Evolutionary conservation across 1,139 yeast genomes (phyloP), one percentile per base, ranked within the genome.

Genomic region (Pneumocystis oryctolagi): DNA sequence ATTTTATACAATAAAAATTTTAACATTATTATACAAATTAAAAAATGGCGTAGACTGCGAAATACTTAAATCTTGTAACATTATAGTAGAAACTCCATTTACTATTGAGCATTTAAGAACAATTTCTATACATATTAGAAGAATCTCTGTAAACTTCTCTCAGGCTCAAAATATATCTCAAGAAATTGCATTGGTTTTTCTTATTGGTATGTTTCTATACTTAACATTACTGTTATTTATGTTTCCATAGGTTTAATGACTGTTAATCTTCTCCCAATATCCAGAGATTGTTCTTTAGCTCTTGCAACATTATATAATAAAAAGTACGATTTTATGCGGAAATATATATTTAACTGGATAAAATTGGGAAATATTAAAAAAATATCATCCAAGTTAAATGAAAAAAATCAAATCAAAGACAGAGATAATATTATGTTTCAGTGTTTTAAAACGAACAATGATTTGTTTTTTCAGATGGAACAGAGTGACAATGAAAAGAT

Each of bases 31-130:
- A 18, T 62, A 31, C 18, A 42, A 55, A 12, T 18, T 31, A 8
- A 31, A 6, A 20, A 25, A 37, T 5, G 59, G 32, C 16, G 14
- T 59, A 18, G 67, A 66, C n/a, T 72, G 73, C 2, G 64, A 65
- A 60, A 64, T 72, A 62, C 66, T 71, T 64, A 74, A 69, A 61
- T 82, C 76, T 71, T 84, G 79, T 70, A 77, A 73, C 66, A 77
- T 73, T 2, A 81, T 89, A 63, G 96, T 88, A 70, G 83, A 85
- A 66, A 80, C 85, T 12, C 95, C 96, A 0, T 76, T 86, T 61
- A 80, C 81, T 18, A 73, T 89, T 28, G 76, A 80, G n/a, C 83
- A 84, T 63, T 85, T 87, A 1, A 82, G 97, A 74, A 95, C 87
- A 69, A 77, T 90, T 3, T 81, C 83, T 30, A 76, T 85, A 66